Evolutionary conservation across 169 alveolate genomes (phyloP).

Genomic region (Plasmodium yoelii): DNA sequence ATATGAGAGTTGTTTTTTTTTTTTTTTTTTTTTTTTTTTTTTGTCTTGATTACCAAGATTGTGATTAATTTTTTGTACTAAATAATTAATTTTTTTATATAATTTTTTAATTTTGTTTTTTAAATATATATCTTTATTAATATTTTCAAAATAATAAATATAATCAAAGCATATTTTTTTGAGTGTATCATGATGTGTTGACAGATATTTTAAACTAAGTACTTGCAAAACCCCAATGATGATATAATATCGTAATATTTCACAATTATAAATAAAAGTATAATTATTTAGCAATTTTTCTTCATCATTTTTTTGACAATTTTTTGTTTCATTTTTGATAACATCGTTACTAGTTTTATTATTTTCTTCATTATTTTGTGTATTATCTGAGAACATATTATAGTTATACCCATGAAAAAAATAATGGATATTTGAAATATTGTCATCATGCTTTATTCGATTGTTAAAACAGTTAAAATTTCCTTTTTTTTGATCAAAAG

Average conservation of each 20-base stretch:
- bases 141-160: conserved; percentile 67
- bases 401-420: conserved; percentile 19
- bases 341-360: neutral
- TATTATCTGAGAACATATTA: neutral
- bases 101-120: conserved; percentile 29
- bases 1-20: no score
- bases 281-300: conserved; percentile 13
- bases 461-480: conserved; percentile 41
- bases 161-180: conserved; percentile 71
- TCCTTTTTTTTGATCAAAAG: conserved; percentile 7
- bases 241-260: conserved; percentile 63
- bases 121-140: conserved; percentile 27
- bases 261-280: conserved; percentile 63
- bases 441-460: conserved; percentile 1
- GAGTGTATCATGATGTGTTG: conserved; percentile 61
- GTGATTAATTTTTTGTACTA: conserved; percentile 50
- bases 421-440: conserved; percentile 12
- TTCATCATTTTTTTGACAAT: neutral
- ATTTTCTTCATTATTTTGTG: neutral
- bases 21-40: no score
- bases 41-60: no score
- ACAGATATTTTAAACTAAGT: conserved; percentile 48
- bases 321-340: neutral
- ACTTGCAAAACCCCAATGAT: conserved; percentile 74
- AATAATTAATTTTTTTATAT: conserved; percentile 25